phyloP scores from a whole-genome alignment of 1,284 basidiomycete species.

The Ustilago vetiveriae region DNA sequence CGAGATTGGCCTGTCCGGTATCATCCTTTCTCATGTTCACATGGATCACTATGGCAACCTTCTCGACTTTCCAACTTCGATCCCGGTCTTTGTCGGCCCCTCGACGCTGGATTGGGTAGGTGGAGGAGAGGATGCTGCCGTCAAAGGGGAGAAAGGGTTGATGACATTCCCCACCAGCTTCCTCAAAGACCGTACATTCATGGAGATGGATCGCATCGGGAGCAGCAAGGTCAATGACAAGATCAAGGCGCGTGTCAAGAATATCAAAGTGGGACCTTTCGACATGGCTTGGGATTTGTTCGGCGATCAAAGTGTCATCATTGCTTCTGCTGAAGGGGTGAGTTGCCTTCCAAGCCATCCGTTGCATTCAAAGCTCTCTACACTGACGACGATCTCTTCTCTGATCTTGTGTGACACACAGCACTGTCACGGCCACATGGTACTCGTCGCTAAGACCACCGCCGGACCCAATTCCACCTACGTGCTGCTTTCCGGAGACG shows the following conservation, averaged over 20 bases:
- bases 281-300: conserved; percentile 23
- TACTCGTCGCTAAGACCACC: conserved; percentile 11
- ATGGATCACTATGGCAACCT: conserved; percentile 34
- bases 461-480: background rate
- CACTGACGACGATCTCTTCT: too few species aligned
- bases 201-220: conserved; percentile 8
- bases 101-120: conserved; percentile 26
- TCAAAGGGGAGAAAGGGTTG: conserved; percentile 13
- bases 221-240: background rate
- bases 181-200: conserved; percentile 8
- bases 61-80: conserved; percentile 12
- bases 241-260: conserved; percentile 6
- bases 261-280: conserved; percentile 11
- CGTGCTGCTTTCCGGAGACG: conserved; percentile 17
- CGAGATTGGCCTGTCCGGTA: conserved; percentile 11
- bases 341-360: background rate
- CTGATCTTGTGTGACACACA: background rate
- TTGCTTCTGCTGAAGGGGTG: conserved; percentile 19
- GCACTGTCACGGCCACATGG: conserved; percentile 30
- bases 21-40: conserved; percentile 28
- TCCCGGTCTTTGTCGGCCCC: conserved; percentile 18
- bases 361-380: too few species aligned
- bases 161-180: conserved; percentile 17
- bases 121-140: conserved; percentile 19
- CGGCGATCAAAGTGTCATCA: conserved; percentile 13